phyloP scores from a whole-genome alignment of 768 basidiomycete species.

The Chalciporus piperatus region DNA sequence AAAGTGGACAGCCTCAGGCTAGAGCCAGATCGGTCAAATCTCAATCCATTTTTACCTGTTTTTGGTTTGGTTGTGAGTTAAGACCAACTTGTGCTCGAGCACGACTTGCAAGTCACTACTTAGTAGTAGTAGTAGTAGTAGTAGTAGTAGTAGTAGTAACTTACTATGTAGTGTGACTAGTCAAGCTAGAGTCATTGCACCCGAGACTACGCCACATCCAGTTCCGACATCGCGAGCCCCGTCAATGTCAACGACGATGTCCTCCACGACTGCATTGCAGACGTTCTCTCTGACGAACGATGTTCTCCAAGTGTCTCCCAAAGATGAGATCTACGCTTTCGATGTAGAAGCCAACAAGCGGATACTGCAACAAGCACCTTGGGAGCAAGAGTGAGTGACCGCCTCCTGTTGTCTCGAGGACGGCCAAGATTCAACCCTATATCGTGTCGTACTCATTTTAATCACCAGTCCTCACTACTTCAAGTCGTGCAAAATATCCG shows the following conservation, averaged over 20 bases:
- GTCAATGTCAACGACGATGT: constrained; percentile 15
- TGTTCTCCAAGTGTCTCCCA: constrained; percentile 63
- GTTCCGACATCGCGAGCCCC: not conserved
- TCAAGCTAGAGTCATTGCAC: too few relatives aligned
- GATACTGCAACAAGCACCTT: constrained; percentile 70
- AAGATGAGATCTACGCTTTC: constrained; percentile 79
- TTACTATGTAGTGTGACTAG: too few relatives aligned
- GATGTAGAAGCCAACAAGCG: constrained; percentile 65
- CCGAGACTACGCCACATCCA: too few relatives aligned
- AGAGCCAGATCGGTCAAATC: too few relatives aligned
- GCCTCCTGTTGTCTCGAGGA: constrained; percentile 2
- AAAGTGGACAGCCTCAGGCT: too few relatives aligned
- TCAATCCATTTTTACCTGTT: too few relatives aligned
- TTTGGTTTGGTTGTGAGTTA: too few relatives aligned
- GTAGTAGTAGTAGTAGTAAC: too few relatives aligned
- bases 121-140: too few relatives aligned
- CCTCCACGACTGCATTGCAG: constrained; percentile 62
- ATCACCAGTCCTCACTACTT: constrained; percentile 68
- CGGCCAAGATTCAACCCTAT: not conserved
- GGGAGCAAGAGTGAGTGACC: constrained; percentile 76
- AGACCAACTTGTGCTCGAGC: too few relatives aligned
- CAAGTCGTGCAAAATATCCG: constrained; percentile 92
- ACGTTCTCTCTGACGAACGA: constrained; percentile 74
- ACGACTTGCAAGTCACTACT: too few relatives aligned
- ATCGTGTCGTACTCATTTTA: not conserved